Evolutionary conservation across 2,329 filamentous ascomycete genomes (phyloP).

Genomic region (Diaporthe vaccinii): DNA sequence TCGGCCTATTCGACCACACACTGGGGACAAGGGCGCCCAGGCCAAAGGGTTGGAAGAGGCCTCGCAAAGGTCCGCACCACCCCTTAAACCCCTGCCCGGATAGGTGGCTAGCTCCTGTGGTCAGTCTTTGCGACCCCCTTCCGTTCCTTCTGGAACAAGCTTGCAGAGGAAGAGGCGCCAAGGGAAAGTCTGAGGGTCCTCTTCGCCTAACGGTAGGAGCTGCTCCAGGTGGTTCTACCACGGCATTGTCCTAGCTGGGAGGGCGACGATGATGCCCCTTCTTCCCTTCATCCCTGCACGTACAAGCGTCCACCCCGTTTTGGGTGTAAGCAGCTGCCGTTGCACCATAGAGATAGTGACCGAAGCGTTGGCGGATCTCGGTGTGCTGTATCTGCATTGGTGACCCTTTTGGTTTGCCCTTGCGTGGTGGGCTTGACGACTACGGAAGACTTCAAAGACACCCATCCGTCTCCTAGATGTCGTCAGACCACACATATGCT

Average conservation of each 20-base stretch:
- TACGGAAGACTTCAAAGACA: not conserved
- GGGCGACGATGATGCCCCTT: not conserved
- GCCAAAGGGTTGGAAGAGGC: not conserved
- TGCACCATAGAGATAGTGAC: not conserved
- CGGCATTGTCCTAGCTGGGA: slow-evolving; percentile 3
- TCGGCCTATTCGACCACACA: not conserved
- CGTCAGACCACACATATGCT: not conserved
- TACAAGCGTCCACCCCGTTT: not conserved
- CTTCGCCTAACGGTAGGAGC: no score
- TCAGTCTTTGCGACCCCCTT: not conserved
- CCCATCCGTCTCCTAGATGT: not conserved
- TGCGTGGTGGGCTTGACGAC: not conserved
- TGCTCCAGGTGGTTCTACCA: not conserved
- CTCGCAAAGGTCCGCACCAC: not conserved
- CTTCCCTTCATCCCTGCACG: not conserved
- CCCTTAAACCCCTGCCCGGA: not conserved
- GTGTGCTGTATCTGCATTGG: not conserved
- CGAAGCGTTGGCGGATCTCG: not conserved
- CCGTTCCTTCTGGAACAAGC: slow-evolving; percentile 20
- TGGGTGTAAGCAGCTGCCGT: not conserved
- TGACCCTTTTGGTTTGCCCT: not conserved
- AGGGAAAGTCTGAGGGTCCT: not conserved
- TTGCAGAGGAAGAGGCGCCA: slow-evolving; percentile 8
- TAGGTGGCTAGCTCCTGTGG: not conserved
- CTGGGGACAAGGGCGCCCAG: not conserved